Evolutionary conservation across 208 protist genomes (phyloP), one percentile per base, ranked within the genome.

Genomic region (Wallacemonas sp.): DNA sequence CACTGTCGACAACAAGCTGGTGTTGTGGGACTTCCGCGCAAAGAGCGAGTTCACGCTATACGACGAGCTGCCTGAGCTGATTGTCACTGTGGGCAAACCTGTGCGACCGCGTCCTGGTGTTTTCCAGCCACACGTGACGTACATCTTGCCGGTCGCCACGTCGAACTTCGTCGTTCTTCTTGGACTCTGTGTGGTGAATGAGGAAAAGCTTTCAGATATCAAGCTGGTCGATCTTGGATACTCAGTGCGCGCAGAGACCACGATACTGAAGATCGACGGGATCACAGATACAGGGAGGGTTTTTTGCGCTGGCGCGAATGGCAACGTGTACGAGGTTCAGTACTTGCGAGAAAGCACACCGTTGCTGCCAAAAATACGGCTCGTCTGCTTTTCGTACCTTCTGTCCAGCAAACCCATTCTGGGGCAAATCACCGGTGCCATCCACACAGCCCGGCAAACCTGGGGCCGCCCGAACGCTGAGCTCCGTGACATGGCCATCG

Each of bases 41-140:
- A 82, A 79, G 8, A 74, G 76, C 13, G 84, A 96, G 72, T 90
- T 93, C 54, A 73, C 74, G n/a, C 58, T 89, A 22, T 96, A 78
- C 52, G 87, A 93, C 42, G 85, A 96, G 38, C 86, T 93, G 19
- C 80, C 85, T 13, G 88, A 94, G 62, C 48, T 96, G 45, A 93
- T 96, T 52, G 78, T 80, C n/a, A 66, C 83, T 24, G 86, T 96
- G 10, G 88, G 91, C 13, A 76, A 55, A 8, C 84, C 84, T 12
- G 70, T 93, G 33, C 50, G 58, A 0, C 86, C 91, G 4, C 17
- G 36, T 13, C 54, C 53, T 12, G 87, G 79, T 13, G 74, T 92
- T 38, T 96, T 96, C 55, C 83, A 92, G 73, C 73, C 82, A 0
- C 88, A 96, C 62, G 79, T 96, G 24, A 84, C 85, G 9, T 79